Evolutionary conservation across 2,329 filamentous ascomycete species (phyloP), one percentile per base, ranked within the genome.

Genomic region (Colletotrichum siamense): DNA sequence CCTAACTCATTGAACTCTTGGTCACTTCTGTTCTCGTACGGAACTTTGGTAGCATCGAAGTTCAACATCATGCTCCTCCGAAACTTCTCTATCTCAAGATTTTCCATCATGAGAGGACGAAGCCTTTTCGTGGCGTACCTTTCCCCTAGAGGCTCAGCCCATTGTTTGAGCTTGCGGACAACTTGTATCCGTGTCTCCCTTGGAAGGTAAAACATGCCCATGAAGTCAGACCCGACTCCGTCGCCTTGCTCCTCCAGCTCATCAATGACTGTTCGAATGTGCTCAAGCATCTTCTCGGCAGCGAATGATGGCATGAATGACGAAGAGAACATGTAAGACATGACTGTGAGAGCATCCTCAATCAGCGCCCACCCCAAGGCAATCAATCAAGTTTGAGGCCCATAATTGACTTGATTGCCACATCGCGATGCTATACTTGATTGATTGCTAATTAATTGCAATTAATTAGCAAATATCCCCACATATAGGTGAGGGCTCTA

Each of bases 251-350:
- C 61, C 62, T 80, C 78, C 3, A 81, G 71, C 4, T 28, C 32
- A 1, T 61, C 30, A 24, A 81, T 75, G n/a, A 81, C 69, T 5
- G n/a, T 30, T 26, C 36, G 32, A 52, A 81, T 79, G 61, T 77
- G 77, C 16, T 62, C 15, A 30, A 78, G 73, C 15, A 81, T n/a
- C 55, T 77, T 79, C 9, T 63, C 28, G 18, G 76, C 59, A 24
- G 77, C 80, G 24, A 73, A 79, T 1, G 79, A 69, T 8, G 80
- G 79, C 4, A 80, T 57, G 36, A 79, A 69, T 7, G 77, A 72
- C n/a, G 62, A 77, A 28, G 49, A 64, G 71, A 72, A 81, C 16
- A 79, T 57, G 62, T 81, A 80, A 12, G 79, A 68, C 75, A 80
- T 78, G 59, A 76, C 73, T 2, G 69, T 67, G 3, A 77, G 72